These are phyloP conservation scores for Metarhizium humberi DNA, from an alignment of 2,329 filamentous ascomycete species.

Conservation along the genomic window DNA sequence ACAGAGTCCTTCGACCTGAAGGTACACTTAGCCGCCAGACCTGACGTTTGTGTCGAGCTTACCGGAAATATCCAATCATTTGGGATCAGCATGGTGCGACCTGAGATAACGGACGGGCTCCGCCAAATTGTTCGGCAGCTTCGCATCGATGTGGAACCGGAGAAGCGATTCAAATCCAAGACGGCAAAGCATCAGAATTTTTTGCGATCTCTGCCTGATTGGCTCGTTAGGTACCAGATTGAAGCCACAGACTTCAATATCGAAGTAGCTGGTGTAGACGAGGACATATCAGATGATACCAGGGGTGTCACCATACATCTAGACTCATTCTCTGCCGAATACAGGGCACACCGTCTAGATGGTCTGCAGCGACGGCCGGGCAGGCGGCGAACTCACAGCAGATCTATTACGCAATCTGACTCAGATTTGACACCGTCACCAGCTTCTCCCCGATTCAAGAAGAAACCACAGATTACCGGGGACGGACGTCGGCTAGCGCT, in stretches of 20 bases:
- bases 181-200: constrained; percentile 53
- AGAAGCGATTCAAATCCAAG: constrained; percentile 41
- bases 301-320: constrained; percentile 79
- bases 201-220: constrained; percentile 68
- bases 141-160: constrained; percentile 56
- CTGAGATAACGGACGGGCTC: constrained; percentile 86
- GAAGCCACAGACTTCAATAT: constrained; percentile 84
- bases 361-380: constrained; percentile 43
- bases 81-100: constrained; percentile 78
- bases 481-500: constrained; percentile 78
- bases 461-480: constrained; percentile 45
- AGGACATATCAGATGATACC: constrained; percentile 70
- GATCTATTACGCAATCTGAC: constrained; percentile 59
- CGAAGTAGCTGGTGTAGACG: constrained; percentile 83
- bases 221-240: constrained; percentile 76
- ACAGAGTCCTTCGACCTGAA: constrained; percentile 86
- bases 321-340: constrained; percentile 81
- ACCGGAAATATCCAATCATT: constrained; percentile 78
- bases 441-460: constrained; percentile 30
- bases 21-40: constrained; percentile 72
- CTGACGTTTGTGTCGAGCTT: constrained; percentile 73
- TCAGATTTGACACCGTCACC: constrained; percentile 42
- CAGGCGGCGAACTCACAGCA: constrained; percentile 66
- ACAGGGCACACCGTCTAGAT: constrained; percentile 72
- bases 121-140: constrained; percentile 85